A percentile compares a stretch with the other conserved stretches of the same genome.
Evolutionary conservation across 1,139 yeast genomes (phyloP).

Genomic region (Suhomyces terraborum): DNA sequence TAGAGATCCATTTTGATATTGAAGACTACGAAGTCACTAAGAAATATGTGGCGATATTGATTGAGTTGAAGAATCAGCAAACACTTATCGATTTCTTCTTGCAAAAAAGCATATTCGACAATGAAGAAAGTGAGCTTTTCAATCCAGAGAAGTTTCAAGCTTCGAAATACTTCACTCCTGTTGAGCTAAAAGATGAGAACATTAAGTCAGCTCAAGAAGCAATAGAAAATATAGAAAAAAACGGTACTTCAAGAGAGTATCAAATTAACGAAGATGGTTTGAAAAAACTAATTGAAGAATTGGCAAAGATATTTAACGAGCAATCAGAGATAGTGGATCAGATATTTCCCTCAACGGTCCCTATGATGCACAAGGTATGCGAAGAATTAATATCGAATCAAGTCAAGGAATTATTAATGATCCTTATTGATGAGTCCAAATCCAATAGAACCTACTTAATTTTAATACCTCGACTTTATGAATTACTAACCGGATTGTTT

Average conservation of each 20-base stretch:
- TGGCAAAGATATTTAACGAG: conserved; percentile 39
- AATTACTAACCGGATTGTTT: conserved; percentile 28
- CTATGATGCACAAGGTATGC: conserved; percentile 52
- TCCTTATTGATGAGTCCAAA: conserved; percentile 34
- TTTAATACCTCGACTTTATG: conserved; percentile 38
- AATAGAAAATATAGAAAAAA: not conserved
- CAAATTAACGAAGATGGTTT: conserved; percentile 23
- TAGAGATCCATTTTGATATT: conserved; percentile 60
- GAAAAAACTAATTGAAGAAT: conserved; percentile 26
- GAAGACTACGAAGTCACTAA: conserved; percentile 46
- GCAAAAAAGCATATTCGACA: conserved; percentile 47
- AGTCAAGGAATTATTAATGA: conserved; percentile 37
- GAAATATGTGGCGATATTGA: conserved; percentile 38
- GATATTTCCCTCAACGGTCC: conserved; percentile 43
- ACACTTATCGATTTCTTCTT: conserved; percentile 49
- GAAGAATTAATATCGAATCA: conserved; percentile 49
- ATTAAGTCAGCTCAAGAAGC: not conserved
- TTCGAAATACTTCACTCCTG: conserved; percentile 22
- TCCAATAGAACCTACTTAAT: conserved; percentile 28
- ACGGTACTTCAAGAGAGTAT: conserved; percentile 5
- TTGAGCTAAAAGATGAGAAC: not conserved
- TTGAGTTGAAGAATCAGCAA: conserved; percentile 43
- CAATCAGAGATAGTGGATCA: conserved; percentile 40
- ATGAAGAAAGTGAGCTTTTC: conserved; percentile 36
- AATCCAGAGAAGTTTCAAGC: conserved; percentile 30